Conservation (phyloP, 768 basidiomycete genomes). For the Wakefieldia striispora region DNA sequence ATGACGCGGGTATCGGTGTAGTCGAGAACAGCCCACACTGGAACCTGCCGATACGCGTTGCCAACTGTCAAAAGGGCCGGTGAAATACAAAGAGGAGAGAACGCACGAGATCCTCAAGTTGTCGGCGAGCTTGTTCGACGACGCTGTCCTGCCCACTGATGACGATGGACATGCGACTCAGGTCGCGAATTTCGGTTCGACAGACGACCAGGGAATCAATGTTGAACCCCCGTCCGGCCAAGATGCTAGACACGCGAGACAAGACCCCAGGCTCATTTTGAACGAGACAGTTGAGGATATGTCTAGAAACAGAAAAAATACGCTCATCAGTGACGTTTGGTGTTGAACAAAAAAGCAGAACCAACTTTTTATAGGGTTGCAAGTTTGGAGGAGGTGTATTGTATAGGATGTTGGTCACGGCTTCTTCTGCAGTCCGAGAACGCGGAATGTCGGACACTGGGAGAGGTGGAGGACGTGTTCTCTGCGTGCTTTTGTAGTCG, state of each 20-base stretch:
- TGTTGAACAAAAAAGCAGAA: slow-evolving; percentile 5
- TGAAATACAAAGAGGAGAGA: background rate
- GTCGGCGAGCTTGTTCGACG: slow-evolving; percentile 93
- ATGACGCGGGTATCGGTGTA: slow-evolving; percentile 93
- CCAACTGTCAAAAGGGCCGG: too few relatives aligned
- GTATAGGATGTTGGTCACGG: slow-evolving; percentile 96
- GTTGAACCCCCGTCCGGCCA: slow-evolving; percentile 97
- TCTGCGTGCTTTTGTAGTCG: slow-evolving; percentile 82
- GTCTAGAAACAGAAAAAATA: slow-evolving; percentile 66
- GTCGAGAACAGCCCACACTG: slow-evolving; percentile 98
- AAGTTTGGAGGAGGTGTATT: slow-evolving; percentile 91
- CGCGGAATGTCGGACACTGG: slow-evolving; percentile 85
- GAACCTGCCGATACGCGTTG: slow-evolving; percentile 59
- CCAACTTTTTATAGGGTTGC: slow-evolving; percentile 90
- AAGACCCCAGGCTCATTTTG: slow-evolving; percentile 99
- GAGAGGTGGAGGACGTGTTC: slow-evolving; percentile 74
- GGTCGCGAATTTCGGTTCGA: slow-evolving; percentile 93
- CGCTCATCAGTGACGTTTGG: background rate
- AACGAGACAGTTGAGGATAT: slow-evolving; percentile 95
- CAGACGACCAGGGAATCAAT: slow-evolving; percentile 98
- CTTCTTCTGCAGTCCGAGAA: slow-evolving; percentile 85
- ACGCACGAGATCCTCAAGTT: slow-evolving; percentile 93
- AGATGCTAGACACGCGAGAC: slow-evolving; percentile 94
- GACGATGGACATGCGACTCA: slow-evolving; percentile 98
- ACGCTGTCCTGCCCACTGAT: slow-evolving; percentile 96